Evolutionary conservation across 2,329 filamentous ascomycete species (phyloP), one percentile per base, ranked within the genome.

Genomic region (Fusarium domesticum): DNA sequence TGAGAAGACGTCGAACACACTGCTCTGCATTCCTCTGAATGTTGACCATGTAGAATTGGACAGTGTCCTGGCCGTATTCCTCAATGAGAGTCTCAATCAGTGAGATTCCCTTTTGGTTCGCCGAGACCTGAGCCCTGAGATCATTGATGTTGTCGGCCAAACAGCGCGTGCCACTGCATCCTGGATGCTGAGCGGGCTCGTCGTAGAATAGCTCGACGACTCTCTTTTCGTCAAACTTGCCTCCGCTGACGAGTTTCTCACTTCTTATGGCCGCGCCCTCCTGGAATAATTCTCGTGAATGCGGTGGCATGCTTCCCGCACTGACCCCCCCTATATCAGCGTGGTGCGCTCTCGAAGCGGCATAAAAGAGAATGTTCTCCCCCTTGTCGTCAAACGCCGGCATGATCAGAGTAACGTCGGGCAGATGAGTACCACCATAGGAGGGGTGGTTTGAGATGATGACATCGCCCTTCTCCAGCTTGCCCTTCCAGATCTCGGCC

Each of bases 31-130:
- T 92, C 44, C 81, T 77, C 63, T 93, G 88, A 48, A 93, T 92
- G 45, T 78, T 81, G 40, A 79, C 75, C 88, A 93, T 93, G 69
- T 93, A 93, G 63, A 88, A 88, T 53, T 89, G 84, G 1, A 93
- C 88, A 0, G 86, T 85, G 4, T 84, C 75, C 48, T 89, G 82
- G 11, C 85, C 84, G 56, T 91, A 92, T 57, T 93, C 88, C 15
- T 79, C 76, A 51, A 93, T 90, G 2, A 93, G 70, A 0, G 79
- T 75, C 43, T 80, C 81, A 51, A 93, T 92, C 17, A 93, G 71
- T n/a, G 83, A 86, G 51, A 93, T 92, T 2, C 88, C 88, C 54
- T 91, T 91, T 58, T 89, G 85, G 58, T 93, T 93, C 1, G 87
- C 87, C 0, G 88, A 88, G 4, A 92, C 84, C 61, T 92, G 88